Base-by-base conservation (phyloP, 805 yeast genomes). In the Lipomyces yamadae region DNA sequence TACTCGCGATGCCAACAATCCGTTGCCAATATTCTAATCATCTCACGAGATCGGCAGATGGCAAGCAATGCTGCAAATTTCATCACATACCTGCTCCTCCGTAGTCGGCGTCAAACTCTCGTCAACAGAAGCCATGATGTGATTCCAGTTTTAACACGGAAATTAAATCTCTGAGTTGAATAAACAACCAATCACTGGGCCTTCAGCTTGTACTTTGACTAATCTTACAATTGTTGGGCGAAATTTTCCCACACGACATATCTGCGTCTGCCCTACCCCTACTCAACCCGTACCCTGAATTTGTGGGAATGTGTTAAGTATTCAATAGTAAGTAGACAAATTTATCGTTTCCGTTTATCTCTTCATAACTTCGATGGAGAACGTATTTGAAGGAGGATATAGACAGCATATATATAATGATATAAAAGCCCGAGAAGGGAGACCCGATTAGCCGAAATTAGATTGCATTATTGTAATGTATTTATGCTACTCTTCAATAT, bases 51-150 rank as follows among this genome's bases (percentile, higher is more conserved):
- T 55, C 30, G 33, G 29, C 35, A 42, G 24, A 37, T 6, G 32
- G 29, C 18, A 37, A 35, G 42, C 29, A 18, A 5, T 11, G 45
- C 5, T n/a, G 24, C 1, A 24, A 24, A 55, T 1, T 55, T 8
- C 34, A 50, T 34, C 24, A 42, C 70, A 48, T 61, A 66, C 70
- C 64, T 66, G 62, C 33, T 63, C 70, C 33, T 66, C 67, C 50
- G 61, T 48, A 56, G 67, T 60, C 39, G 70, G 70, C 13, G 60
- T 61, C 32, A 66, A 60, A 37, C 33, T 61, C 35, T 66, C 70
- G 32, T 66, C 70, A 62, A 63, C 56, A 33, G 70, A 60, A 55
- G 67, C 70, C 70, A 66, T 66, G 45, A 10, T 58, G 55, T 5
- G 34, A 4, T 29, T 52, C n/a, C 55, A 10, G 15, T 5, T 2